phyloP scores from a whole-genome alignment of 352 stramenopile genomes.

The Phytophthora ramorum region DNA sequence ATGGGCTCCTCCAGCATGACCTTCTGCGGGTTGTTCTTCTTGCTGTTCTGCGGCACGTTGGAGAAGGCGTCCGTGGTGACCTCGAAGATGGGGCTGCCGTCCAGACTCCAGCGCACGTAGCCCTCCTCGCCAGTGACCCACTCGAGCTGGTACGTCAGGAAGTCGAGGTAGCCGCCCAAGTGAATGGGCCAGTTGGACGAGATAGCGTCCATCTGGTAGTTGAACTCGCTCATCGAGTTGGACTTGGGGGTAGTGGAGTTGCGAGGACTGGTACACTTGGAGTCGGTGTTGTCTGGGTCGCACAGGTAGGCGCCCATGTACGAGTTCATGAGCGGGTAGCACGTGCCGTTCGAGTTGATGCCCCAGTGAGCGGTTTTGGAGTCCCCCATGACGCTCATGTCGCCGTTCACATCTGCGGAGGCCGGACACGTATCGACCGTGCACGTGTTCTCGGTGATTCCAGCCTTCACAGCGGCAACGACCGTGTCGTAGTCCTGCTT shows the following conservation, averaged over 20 bases:
- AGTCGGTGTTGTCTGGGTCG: conserved; percentile 56
- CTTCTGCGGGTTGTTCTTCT: conserved; percentile 59
- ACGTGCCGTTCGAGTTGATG: conserved; percentile 64
- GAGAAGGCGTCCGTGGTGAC: conserved; percentile 58
- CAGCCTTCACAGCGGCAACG: conserved; percentile 46
- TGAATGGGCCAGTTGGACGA: conserved; percentile 71
- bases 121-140: conserved; percentile 60
- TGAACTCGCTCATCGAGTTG: conserved; percentile 73
- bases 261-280: conserved; percentile 53
- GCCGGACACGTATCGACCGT: conserved; percentile 49
- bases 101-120: conserved; percentile 67
- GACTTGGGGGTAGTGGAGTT: conserved; percentile 42
- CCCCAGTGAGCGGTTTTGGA: conserved; percentile 49
- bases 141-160: conserved; percentile 62
- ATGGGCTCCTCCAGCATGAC: conserved; percentile 71
- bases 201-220: conserved; percentile 74
- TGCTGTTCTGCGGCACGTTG: conserved; percentile 44
- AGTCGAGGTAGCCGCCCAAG: conserved; percentile 58
- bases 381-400: conserved; percentile 51
- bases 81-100: conserved; percentile 59
- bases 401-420: conserved; percentile 56
- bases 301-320: conserved; percentile 63
- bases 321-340: conserved; percentile 49
- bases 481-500: conserved; percentile 62
- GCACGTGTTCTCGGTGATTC: conserved; percentile 64